Base-by-base conservation (phyloP, 164 flowering plant genomes). In the Hamamelis virginiana region DNA sequence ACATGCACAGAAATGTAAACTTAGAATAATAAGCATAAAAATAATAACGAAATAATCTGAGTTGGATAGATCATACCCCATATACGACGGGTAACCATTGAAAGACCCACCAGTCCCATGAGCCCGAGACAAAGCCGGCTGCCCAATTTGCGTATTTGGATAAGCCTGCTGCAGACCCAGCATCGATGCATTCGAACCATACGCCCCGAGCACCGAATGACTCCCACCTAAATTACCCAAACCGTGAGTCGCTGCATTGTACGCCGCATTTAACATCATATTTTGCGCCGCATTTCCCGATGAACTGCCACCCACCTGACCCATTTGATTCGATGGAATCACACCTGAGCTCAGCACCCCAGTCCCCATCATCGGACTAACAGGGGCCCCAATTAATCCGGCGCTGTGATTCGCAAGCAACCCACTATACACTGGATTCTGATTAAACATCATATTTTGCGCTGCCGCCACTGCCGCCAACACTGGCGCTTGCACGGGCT, bases 391-490 rank as follows among this genome's bases (percentile, higher is more conserved):
- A 15, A 59, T 5, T 22, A 53, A 19, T 4, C 72, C 58, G 25
- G 64, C 74, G 48, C 6, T 64, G 0, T 62, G 67, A 28, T 46
- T 59, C 53, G 61, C 75, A 60, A 80, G 10, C 68, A 81, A 61
- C 13, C 84, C 81, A 18, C 67, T 57, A 59, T 78, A 80, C 5
- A 70, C 41, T 4, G 80, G 77, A 67, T 76, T 74, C 38, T 73
- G 81, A 18, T 60, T 64, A 55, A 75, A 69, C 69, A 78, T 1
- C 1, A 78, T 71, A 59, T 80, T 53, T 57, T 76, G 80, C 68
- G 80, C 82, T 9, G 80, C 71, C 5, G 82, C 82, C 6, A 72
- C 67, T 0, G 84, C 80, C 13, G 79, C 78, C 68, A 74, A 57
- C 18, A 64, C 55, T 11, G 77, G 76, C 1, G 72, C 46, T 67